phyloP scores from a whole-genome alignment of 768 basidiomycete genomes.

The Brasilioporus rufonigricans region DNA sequence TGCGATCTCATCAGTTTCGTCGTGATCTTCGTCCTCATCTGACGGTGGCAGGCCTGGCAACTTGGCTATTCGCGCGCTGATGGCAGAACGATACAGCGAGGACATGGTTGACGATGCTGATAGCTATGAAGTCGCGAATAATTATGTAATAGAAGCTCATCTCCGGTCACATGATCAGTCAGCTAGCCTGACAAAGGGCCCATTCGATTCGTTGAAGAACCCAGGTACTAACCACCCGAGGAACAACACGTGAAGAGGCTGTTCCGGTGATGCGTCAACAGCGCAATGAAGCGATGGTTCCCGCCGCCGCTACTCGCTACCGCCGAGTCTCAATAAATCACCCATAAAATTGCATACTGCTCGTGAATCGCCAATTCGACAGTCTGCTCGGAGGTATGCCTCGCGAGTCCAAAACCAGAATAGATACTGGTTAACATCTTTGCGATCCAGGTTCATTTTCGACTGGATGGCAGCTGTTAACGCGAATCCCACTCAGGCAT shows the following conservation, averaged over 20 bases:
- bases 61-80: conserved; percentile 72
- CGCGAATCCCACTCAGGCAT: not conserved
- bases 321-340: no score
- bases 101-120: conserved; percentile 46
- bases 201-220: no score
- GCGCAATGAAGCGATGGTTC: no score
- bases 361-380: not conserved
- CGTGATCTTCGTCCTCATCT: conserved; percentile 39
- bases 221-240: no score
- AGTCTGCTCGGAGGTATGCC: not conserved
- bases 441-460: not conserved
- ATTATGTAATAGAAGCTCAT: not conserved
- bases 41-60: conserved; percentile 50
- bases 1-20: conserved; percentile 47
- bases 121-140: no score
- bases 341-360: no score
- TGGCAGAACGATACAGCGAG: conserved; percentile 70
- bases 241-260: no score
- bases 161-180: not conserved
- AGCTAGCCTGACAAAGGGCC: no score
- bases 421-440: not conserved
- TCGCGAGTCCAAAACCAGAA: not conserved
- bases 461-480: not conserved
- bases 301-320: no score
- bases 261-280: no score